phyloP scores from a whole-genome alignment of 177 flowering plant genomes.

The Vitis hybrid region DNA sequence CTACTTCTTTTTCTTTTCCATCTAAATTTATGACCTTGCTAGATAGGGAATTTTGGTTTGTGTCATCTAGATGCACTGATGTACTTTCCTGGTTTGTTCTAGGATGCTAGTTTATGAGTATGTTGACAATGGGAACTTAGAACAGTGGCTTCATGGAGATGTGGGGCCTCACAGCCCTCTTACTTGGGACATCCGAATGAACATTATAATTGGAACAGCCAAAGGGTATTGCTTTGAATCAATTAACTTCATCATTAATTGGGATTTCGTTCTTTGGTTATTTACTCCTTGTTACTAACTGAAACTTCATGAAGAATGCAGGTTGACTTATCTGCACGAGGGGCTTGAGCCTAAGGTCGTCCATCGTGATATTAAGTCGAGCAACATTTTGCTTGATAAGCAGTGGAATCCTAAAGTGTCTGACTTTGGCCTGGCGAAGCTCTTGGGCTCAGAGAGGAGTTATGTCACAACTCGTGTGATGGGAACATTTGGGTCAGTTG shows the following conservation, averaged over 20 bases:
- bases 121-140: constrained; percentile 77
- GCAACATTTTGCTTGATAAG: constrained; percentile 78
- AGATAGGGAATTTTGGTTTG: neutral
- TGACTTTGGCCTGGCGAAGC: constrained; percentile 85
- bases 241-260: neutral
- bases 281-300: neutral
- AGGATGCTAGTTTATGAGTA: constrained; percentile 89
- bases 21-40: neutral
- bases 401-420: constrained; percentile 81
- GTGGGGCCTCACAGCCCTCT: constrained; percentile 70
- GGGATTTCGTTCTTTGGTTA: neutral
- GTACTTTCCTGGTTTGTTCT: constrained; percentile 7
- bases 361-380: constrained; percentile 80
- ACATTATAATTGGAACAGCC: constrained; percentile 70
- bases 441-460: constrained; percentile 69
- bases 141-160: constrained; percentile 88
- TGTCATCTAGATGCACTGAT: neutral
- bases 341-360: constrained; percentile 90
- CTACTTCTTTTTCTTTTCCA: neutral
- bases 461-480: constrained; percentile 82
- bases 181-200: constrained; percentile 80
- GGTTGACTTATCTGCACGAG: constrained; percentile 76
- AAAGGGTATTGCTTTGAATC: constrained; percentile 52
- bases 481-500: constrained; percentile 84
- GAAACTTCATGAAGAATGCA: constrained; percentile 11